phyloP scores from a whole-genome alignment of 148 eudicot species.

The Linanthus parryae region DNA sequence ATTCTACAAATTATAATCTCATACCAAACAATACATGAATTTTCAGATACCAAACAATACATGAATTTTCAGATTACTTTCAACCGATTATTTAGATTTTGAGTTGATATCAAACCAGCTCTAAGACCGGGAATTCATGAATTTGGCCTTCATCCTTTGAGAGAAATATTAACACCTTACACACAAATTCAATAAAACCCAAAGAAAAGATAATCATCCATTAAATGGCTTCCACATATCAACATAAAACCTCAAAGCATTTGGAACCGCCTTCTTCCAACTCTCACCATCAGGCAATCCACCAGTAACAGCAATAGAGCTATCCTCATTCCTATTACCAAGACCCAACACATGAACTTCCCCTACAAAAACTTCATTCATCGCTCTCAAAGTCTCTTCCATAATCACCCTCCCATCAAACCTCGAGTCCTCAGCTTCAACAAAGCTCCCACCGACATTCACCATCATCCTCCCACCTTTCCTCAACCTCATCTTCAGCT shows the following conservation, averaged over 20 bases:
- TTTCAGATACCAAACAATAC: no score
- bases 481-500: constrained; percentile 52
- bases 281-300: constrained; percentile 32
- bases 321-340: constrained; percentile 61
- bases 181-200: neutral
- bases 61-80: no score
- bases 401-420: constrained; percentile 63
- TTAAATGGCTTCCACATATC: constrained; percentile 58
- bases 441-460: constrained; percentile 91
- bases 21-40: no score
- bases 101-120: no score
- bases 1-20: no score
- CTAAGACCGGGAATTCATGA: no score
- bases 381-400: constrained; percentile 67
- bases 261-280: constrained; percentile 62
- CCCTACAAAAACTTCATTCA: constrained; percentile 53
- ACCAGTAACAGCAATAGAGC: constrained; percentile 72
- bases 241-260: constrained; percentile 51
- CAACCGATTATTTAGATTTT: no score
- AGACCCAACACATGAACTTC: constrained; percentile 51
- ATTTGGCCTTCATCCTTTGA: no score
- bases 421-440: constrained; percentile 68
- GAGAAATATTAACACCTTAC: neutral
- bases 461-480: constrained; percentile 88
- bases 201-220: neutral